Evolutionary conservation across 768 basidiomycete species (phyloP).

Genomic region (Pisolithus albus): DNA sequence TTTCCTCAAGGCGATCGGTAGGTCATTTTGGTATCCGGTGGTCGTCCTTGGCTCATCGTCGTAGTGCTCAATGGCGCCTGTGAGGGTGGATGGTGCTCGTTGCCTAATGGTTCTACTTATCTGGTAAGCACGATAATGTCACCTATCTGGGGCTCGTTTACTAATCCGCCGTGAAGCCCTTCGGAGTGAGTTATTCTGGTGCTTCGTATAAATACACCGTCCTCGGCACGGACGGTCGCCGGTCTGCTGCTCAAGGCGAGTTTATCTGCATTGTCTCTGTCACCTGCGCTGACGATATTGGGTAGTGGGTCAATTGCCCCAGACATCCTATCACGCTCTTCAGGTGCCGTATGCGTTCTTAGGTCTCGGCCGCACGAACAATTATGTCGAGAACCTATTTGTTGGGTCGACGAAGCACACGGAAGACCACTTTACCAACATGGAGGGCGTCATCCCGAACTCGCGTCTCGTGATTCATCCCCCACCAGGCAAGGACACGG

Average conservation of each 20-base stretch:
- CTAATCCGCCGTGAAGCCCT: conserved; percentile 50
- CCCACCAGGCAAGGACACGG: conserved; percentile 43
- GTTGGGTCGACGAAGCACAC: conserved; percentile 83
- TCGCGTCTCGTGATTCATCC: conserved; percentile 95
- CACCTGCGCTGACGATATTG: conserved; percentile 4
- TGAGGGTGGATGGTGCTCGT: conserved; percentile 68
- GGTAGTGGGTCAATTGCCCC: conserved; percentile 85
- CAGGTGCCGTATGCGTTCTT: conserved; percentile 93
- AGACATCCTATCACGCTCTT: conserved; percentile 86
- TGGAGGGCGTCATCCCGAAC: conserved; percentile 97
- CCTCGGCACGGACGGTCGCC: conserved; percentile 79
- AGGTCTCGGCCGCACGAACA: conserved; percentile 95
- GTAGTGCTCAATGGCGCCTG: conserved; percentile 92
- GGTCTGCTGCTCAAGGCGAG: conserved; percentile 85
- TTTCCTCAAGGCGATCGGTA: conserved; percentile 94
- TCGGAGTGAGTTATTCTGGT: conserved; percentile 90
- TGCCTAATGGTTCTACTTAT: conserved; percentile 57
- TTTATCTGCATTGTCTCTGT: not conserved
- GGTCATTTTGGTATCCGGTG: conserved; percentile 17
- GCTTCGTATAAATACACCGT: conserved; percentile 97
- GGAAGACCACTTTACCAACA: conserved; percentile 71
- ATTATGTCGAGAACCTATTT: conserved; percentile 98
- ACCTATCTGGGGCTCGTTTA: not conserved
- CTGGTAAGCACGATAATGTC: conserved; percentile 48
- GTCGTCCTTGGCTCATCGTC: not conserved